Evolutionary conservation across 306 rosid genomes (phyloP), one percentile per base, ranked within the genome.

Genomic region (Pachyrhizus erosus): DNA sequence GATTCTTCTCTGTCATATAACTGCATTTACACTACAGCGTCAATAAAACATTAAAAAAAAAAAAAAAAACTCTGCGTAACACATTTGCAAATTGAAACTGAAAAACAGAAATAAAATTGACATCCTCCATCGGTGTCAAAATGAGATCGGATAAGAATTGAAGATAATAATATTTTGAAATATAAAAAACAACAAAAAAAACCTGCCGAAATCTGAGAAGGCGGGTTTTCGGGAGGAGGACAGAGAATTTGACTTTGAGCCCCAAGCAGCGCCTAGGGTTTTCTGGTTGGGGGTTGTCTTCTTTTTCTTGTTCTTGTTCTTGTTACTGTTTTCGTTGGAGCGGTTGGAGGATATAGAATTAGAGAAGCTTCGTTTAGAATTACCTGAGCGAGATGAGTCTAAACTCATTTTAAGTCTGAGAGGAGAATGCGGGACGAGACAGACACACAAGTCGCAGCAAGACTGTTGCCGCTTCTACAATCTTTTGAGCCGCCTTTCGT

Each of bases 211-310:
- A 82, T 86, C 89, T 58, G 97, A 79, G 90, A 88, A 95, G 3
- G 97, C 87, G 13, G 97, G 72, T 46, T 88, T 91, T 18, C 86
- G 85, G 60, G 80, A 82, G 67, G 94, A 91, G 55, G 92, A 80
- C 1, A 29, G 76, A 40, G 94, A 89, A 82, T 84, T 92, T 60
- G 97, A 88, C 77, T 87, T 93, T 60, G 98, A 78, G 75, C 97
- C 94, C 98, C 97, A 90, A 57, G 90, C 86, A 15, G 84, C 93
- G 70, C 98, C 96, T 83, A 93, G 91, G 91, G 94, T 89, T 93
- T 90, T 90, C 93, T 93, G 93, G 79, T 84, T 84, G 82, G 84
- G 45, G 70, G 54, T 10, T 6, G 48, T 58, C 43, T 18, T 49
- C 60, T 26, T 66, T 55, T 27, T 80, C 46, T 61, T 84, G 58